Conservation (phyloP, 441 rosid genomes). For the Omphalea diandra region DNA sequence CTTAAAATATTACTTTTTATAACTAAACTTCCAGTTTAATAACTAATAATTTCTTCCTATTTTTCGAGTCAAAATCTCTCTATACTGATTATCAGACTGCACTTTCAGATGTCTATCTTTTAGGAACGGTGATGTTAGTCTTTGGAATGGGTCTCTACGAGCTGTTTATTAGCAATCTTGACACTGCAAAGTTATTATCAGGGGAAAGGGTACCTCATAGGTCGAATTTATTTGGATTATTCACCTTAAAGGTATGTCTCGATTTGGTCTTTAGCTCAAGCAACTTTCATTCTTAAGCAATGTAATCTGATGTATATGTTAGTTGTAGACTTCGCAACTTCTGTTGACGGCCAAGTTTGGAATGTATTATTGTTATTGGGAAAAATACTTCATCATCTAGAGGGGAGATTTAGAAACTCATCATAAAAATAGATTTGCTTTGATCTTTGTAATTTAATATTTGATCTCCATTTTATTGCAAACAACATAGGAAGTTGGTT, state of each 20-base stretch:
- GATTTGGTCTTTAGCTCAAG: background rate
- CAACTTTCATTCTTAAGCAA: background rate
- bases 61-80: background rate
- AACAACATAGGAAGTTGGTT: too few relatives aligned
- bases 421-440: too few relatives aligned
- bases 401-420: too few relatives aligned
- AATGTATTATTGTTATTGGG: too few relatives aligned
- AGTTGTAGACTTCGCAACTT: background rate
- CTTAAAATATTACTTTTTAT: too few relatives aligned
- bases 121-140: constrained; percentile 98
- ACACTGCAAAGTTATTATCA: constrained; percentile 46
- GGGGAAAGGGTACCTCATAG: constrained; percentile 35
- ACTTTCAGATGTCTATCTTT: constrained; percentile 68
- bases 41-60: background rate
- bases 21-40: too few relatives aligned
- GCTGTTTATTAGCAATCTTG: constrained; percentile 80
- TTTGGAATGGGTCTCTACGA: constrained; percentile 94
- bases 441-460: too few relatives aligned
- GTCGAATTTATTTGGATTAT: constrained; percentile 81
- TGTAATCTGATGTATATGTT: background rate
- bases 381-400: too few relatives aligned
- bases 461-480: too few relatives aligned
- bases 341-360: background rate
- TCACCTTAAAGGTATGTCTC: constrained; percentile 65
- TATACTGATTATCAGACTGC: background rate